A percentile compares a stretch with the other conserved stretches of the same genome.
These are phyloP conservation scores for Trapa bicornis DNA, from an alignment of 345 rosid species.

Conservation along the genomic window DNA sequence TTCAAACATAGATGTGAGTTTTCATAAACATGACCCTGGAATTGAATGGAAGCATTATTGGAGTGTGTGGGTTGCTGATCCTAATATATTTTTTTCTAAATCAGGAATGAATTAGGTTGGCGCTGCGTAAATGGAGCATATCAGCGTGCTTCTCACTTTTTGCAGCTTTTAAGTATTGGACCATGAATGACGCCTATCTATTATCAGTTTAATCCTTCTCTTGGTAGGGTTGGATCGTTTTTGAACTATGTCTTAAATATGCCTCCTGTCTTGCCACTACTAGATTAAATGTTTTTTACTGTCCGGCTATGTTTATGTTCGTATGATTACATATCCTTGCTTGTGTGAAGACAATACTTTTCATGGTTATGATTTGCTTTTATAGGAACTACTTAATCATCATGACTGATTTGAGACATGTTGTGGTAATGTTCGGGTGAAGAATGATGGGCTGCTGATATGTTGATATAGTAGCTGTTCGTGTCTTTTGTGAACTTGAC, in stretches of 20 bases:
- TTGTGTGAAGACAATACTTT: slow-evolving; percentile 3
- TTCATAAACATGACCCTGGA: background rate
- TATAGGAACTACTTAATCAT: slow-evolving; percentile 1
- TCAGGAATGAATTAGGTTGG: slow-evolving; percentile 3
- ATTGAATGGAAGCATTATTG: background rate
- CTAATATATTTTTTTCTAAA: background rate
- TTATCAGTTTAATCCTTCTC: slow-evolving; percentile 7
- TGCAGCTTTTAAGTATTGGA: slow-evolving; percentile 1
- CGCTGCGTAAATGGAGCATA: background rate
- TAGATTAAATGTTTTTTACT: background rate
- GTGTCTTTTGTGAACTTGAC: slow-evolving; percentile 5
- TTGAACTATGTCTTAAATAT: background rate
- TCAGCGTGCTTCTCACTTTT: slow-evolving; percentile 3
- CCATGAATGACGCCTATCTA: slow-evolving; percentile 3
- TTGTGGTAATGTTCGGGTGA: slow-evolving; percentile 10
- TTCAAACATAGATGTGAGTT: slow-evolving; percentile 11
- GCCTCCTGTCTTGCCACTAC: background rate
- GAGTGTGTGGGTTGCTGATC: slow-evolving; percentile 1
- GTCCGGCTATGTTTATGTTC: background rate
- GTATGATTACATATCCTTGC: background rate
- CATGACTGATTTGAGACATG: slow-evolving; percentile 6
- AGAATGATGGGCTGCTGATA: slow-evolving; percentile 10
- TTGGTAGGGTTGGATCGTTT: slow-evolving; percentile 8
- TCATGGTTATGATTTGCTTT: slow-evolving; percentile 2
- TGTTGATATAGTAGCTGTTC: slow-evolving; percentile 15